Evolutionary conservation across 495 filamentous ascomycete genomes (phyloP).

Genomic region (Xylaria longipes): DNA sequence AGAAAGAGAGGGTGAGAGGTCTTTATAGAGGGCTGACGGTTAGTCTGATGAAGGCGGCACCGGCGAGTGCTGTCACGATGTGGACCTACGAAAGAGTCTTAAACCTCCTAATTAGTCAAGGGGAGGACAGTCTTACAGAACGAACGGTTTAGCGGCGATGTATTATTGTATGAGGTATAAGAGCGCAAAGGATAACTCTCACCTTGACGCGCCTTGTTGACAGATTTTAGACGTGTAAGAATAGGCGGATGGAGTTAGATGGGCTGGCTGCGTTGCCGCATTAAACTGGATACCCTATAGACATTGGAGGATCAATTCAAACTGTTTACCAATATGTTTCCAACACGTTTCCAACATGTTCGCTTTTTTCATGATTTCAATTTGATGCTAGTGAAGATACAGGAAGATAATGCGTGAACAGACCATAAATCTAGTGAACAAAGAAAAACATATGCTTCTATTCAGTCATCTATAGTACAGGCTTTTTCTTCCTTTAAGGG

Average conservation of each 20-base stretch:
- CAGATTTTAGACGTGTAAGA: background rate
- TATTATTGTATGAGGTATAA: slow-evolving; percentile 3
- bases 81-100: slow-evolving; percentile 92
- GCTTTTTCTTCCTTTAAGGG: slow-evolving; percentile 3
- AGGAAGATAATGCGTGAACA: background rate
- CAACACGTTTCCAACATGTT: background rate
- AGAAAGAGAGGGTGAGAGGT: slow-evolving; percentile 76
- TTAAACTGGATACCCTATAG: slow-evolving; percentile 29
- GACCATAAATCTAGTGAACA: slow-evolving; percentile 8
- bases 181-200: too few species aligned
- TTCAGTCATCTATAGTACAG: slow-evolving; percentile 31
- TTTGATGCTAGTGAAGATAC: background rate
- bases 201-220: too few species aligned
- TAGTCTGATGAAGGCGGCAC: slow-evolving; percentile 90
- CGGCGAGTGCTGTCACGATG: slow-evolving; percentile 94
- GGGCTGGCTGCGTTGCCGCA: background rate
- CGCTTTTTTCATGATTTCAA: background rate
- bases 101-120: slow-evolving; percentile 59
- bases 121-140: slow-evolving; percentile 33
- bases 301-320: slow-evolving; percentile 15
- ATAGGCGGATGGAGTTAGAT: background rate
- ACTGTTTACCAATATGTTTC: background rate
- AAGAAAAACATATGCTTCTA: slow-evolving; percentile 32
- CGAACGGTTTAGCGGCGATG: slow-evolving; percentile 21
- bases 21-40: slow-evolving; percentile 89